Base-by-base conservation (phyloP, 306 rosid genomes). In the Vigna unguiculata region DNA sequence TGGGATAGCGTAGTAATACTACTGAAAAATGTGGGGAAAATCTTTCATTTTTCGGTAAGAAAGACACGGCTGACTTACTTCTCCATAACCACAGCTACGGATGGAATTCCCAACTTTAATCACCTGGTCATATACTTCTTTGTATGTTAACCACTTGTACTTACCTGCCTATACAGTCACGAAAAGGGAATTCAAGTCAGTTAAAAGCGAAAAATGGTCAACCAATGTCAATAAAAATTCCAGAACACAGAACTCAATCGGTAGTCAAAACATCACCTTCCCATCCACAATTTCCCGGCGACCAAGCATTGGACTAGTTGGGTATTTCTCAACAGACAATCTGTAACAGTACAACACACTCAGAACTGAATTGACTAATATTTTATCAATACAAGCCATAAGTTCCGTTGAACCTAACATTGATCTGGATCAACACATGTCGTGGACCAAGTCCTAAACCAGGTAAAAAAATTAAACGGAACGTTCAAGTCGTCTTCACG, bases 61-160 rank as follows among this genome's bases (percentile, higher is more conserved):
- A 62, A 68, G 61, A 59, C 17, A 65, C 17, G 36, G 55, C 20
- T n/a, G 53, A 85, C 93, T 77, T 87, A 95, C 99, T 81, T 87
- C 67, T 48, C 72, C 89, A 76, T 84, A 78, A 51, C 93, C 97
- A 60, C 88, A 81, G 80, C 76, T 76, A 62, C 97, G 91, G 64
- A 92, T 83, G 59, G 99, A 81, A 53, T 95, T 92, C 68, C 99
- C 97, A 52, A 92, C 77, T 87, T 90, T 92, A 8, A 90, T 30
- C 79, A 91, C 99, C 79, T 62, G 30, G 68, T 89, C 96, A 84
- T 92, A 87, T 11, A 91, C 93, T 85, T 91, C 85, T 60, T 91
- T 75, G 76, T 89, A 95, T 38, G 89, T 92, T 85, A 74, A 79
- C 97, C 99, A 95, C 75, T 82, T 87, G 78, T 88, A 95, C 43